Percentiles rank a stretch among this genome's conserved stretches.
These are phyloP conservation scores for Umbelopsis vinacea DNA, from an alignment of 192 early-diverging fungal genomes.

Conservation along the genomic window DNA sequence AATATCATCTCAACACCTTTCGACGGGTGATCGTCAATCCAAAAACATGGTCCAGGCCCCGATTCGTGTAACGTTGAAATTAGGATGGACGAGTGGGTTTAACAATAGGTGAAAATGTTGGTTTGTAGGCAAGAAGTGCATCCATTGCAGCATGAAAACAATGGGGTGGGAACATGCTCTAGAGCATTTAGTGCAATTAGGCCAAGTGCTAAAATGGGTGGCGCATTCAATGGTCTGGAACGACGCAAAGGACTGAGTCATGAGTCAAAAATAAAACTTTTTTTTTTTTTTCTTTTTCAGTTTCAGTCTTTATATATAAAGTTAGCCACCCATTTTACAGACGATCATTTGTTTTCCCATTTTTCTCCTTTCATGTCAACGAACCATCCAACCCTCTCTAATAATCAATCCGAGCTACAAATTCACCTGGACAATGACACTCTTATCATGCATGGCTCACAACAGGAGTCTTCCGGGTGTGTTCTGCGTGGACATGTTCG, in stretches of 20 bases:
- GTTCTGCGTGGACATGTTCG: conserved; percentile 58
- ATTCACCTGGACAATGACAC: conserved; percentile 41
- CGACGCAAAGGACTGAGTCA: background rate
- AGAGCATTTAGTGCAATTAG: background rate
- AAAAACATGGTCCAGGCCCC: no score
- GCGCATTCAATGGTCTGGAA: conserved; percentile 1
- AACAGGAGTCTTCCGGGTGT: conserved; percentile 46
- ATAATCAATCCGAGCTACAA: conserved; percentile 22
- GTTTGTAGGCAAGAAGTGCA: no score
- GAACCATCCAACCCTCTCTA: background rate
- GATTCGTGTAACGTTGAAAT: background rate
- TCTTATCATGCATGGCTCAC: conserved; percentile 43
- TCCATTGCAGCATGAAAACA: no score
- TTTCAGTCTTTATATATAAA: background rate
- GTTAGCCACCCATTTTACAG: background rate
- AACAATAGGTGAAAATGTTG: no score
- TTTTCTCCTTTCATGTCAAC: background rate
- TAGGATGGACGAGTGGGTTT: no score
- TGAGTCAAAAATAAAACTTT: background rate
- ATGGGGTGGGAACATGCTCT: no score
- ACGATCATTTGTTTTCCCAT: background rate
- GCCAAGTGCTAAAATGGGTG: background rate
- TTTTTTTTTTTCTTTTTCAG: conserved; percentile 7
- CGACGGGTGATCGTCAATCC: no score
- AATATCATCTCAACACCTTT: no score